Evolutionary conservation across 805 yeast species (phyloP), one percentile per base, ranked within the genome.

Genomic region (Blastobotrys mokoenaii): DNA sequence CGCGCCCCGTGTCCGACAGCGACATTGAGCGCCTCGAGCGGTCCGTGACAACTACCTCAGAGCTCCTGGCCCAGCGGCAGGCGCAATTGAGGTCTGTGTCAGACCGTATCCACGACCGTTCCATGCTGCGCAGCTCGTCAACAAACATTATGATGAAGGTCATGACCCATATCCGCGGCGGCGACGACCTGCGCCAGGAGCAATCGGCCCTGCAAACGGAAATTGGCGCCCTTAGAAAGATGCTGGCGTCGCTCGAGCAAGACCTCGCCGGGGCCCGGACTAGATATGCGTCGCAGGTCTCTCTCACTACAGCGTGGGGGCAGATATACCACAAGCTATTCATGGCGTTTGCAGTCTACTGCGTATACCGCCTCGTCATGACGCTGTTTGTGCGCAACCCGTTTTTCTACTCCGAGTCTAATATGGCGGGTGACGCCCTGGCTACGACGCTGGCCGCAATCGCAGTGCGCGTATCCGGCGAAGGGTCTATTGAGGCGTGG

Each of bases 311-410:
- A 9, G 33, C 57, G 2, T 32, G 48, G 12, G 73, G 73, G 11
- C 45, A 54, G 30, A 15, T 64, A 11, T 49, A 54, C 44, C 40
- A 46, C 9, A 31, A 49, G 15, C 46, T 57, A 9, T 65, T 61
- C 48, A 49, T 54, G 5, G 46, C 58, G 7, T 68, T 68, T 46
- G 60, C 72, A 6, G 34, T 62, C 7, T 68, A 68, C 57, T 68
- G 73, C 46, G 52, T 68, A 9, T 68, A 69, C 56, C 54, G 72
- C n/a, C 57, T 68, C 11, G 34, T 58, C 41, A 66, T 59, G 43
- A 57, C 63, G 11, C 52, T 58, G 25, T 40, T 62, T 11, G 38
- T 61, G 17, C 49, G 61, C 15, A 61, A 61, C 45, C 64, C 64
- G 1, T 49, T 58, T 25, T 39, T 46, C 31, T 16, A 38, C 16